Evolutionary conservation across 306 rosid genomes (phyloP).

Genomic region (Vachellia collinsii): DNA sequence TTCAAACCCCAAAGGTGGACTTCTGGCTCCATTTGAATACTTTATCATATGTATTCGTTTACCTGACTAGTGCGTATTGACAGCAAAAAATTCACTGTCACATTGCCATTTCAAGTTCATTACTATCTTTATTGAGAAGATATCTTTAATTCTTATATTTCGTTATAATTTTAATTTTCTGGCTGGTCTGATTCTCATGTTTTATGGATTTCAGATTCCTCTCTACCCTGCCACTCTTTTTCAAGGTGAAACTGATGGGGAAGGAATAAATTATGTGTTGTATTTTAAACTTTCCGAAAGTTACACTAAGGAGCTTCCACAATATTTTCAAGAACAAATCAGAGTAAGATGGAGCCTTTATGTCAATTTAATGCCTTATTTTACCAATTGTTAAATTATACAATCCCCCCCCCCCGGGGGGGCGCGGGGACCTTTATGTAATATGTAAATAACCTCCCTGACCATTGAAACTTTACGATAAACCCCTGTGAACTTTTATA

Average conservation of each 20-base stretch:
- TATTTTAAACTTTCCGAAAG: constrained; percentile 88
- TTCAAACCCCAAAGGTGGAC: neutral
- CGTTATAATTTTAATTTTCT: neutral
- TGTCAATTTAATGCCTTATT: constrained; percentile 11
- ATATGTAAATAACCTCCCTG: too few relatives aligned
- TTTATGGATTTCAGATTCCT: constrained; percentile 69
- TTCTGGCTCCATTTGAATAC: constrained; percentile 22
- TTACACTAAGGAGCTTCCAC: constrained; percentile 82
- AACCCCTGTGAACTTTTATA: too few relatives aligned
- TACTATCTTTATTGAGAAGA: neutral
- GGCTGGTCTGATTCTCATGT: constrained; percentile 32
- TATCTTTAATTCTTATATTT: neutral
- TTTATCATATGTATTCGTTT: neutral
- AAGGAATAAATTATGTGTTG: constrained; percentile 89
- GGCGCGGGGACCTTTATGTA: too few relatives aligned
- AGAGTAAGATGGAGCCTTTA: constrained; percentile 65
- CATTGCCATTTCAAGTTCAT: neutral
- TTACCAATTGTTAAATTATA: neutral
- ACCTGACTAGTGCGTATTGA: constrained; percentile 4
- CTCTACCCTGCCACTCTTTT: constrained; percentile 80
- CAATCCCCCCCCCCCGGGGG: too few relatives aligned
- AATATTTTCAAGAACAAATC: constrained; percentile 76
- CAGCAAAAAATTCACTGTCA: neutral
- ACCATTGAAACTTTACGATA: too few relatives aligned
- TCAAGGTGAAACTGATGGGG: constrained; percentile 94